Evolutionary conservation across 371 early-diverging fungal genomes (phyloP), one percentile per base, ranked within the genome.

Genomic region (Mucor plumbeus): DNA sequence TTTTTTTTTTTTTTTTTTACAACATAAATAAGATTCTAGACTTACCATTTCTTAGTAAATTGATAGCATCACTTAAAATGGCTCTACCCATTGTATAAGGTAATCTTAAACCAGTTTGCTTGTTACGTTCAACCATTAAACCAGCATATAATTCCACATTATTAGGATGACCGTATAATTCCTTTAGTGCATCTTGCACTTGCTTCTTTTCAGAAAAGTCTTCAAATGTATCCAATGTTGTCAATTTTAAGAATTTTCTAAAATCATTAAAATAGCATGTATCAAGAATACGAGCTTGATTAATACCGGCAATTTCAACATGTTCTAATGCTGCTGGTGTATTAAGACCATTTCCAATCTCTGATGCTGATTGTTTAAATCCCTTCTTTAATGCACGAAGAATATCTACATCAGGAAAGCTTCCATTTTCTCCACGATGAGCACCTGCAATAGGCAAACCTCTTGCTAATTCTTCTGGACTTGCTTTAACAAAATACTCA

Each of bases 21-120:
- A n/a, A n/a, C n/a, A n/a, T n/a, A n/a, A n/a, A n/a, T n/a, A n/a
- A n/a, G n/a, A n/a, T n/a, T 44, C 17, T 36, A 33, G 53, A 62
- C 47, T 66, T 78, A 79, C 85, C 86, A 54, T 86, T 86, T 40
- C 81, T 68, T 19, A 85, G 34, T 11, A 86, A 64, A 36, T 86
- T 86, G n/a, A 78, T 68, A 33, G 85, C 86, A 70, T 86, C 86
- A 36, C 80, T 72, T 0, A 86, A 61, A 57, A 86, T 85, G 10
- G 81, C 83, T 31, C 85, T 72, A 3, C 77, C 75, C 66, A 78
- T 77, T 6, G 86, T 82, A 57, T 81, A 86, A 8, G 84, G 84
- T 26, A 85, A 68, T 14, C 73, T 69, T 36, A 85, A 50, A 6
- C 81, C 81, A 6, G 78, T 75, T 4, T 68, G 72, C 48, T 81